Base-by-base conservation (phyloP, 176 grass and related monocot species). In the Zoysia pacifica region DNA sequence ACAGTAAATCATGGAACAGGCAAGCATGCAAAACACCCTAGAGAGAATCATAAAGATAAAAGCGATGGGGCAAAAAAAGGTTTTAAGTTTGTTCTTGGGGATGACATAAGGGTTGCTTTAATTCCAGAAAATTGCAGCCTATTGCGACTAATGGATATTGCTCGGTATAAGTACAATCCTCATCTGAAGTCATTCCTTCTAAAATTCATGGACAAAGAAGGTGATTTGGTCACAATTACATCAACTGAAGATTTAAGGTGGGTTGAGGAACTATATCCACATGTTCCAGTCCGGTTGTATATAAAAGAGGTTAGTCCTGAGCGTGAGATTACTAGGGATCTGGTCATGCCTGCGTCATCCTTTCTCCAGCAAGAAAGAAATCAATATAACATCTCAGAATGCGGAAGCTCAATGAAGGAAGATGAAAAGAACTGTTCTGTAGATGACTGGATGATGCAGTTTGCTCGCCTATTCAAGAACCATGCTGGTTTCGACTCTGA, bases 181-280 rank as follows among this genome's bases (percentile, higher is more conserved):
- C 73, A 84, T 52, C 70, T 88, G 47, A 96, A 96, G 53, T 55
- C 87, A 6, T 52, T 86, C 48, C 87, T 90, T 65, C 74, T 92
- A 37, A 96, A 96, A 47, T 92, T 90, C 14, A 92, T 77, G 74
- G 93, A 96, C 46, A 86, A 49, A 77, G 90, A 96, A 72, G 93
- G 87, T 66, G 93, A 96, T 45, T 72, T 98, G 75, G 92, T 94
- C 65, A 98, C 95, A 37, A 94, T 98, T 80, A 94, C 95, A 11
- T 81, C 92, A 44, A 63, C 86, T 0, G 83, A 98, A 75, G 95
- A 98, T 58, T 69, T 98, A 36, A 83, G 77, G 50, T 98, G 89
- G 88, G 95, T 91, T 4, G 90, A 90, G 75, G 92, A 94, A 5
- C 84, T 91, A 1, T 82, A 89, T 43, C 76, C 90, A 8, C 88